phyloP scores from a whole-genome alignment of 2,329 filamentous ascomycete genomes.

The Alternaria atra region DNA sequence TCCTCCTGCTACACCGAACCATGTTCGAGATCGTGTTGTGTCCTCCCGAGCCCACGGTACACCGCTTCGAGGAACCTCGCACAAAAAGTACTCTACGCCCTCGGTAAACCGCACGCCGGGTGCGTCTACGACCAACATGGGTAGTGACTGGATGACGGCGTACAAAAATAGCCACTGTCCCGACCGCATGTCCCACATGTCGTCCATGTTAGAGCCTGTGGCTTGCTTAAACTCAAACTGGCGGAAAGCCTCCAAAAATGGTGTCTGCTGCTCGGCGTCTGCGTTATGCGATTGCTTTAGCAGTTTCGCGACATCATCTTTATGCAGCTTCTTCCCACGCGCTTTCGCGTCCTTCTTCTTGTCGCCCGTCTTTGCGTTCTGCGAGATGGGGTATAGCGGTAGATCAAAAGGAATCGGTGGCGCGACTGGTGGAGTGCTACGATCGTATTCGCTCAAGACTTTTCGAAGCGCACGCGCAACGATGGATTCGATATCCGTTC shows the following conservation, averaged over 20 bases:
- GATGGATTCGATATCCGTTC: slow-evolving; percentile 64
- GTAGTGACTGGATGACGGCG: slow-evolving; percentile 77
- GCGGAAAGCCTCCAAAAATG: slow-evolving; percentile 75
- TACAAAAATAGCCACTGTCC: slow-evolving; percentile 87
- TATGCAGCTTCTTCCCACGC: slow-evolving; percentile 75
- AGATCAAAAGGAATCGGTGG: slow-evolving; percentile 92
- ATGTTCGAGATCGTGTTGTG: slow-evolving; percentile 65
- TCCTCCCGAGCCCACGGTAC: slow-evolving; percentile 77
- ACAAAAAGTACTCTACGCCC: slow-evolving; percentile 83
- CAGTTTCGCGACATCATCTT: slow-evolving; percentile 78
- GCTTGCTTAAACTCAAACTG: slow-evolving; percentile 76
- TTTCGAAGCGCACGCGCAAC: slow-evolving; percentile 74
- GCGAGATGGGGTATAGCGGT: slow-evolving; percentile 77
- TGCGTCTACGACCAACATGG: slow-evolving; percentile 79
- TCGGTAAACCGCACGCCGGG: slow-evolving; percentile 73
- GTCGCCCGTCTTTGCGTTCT: slow-evolving; percentile 70
- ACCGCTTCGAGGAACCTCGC: slow-evolving; percentile 75
- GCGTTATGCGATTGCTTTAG: slow-evolving; percentile 84
- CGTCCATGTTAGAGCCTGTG: slow-evolving; percentile 69
- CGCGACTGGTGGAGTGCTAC: slow-evolving; percentile 85
- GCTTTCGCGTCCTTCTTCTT: slow-evolving; percentile 79
- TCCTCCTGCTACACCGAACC: slow-evolving; percentile 77
- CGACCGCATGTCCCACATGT: slow-evolving; percentile 74
- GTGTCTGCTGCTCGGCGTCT: slow-evolving; percentile 68
- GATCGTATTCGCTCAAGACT: slow-evolving; percentile 87